Conservation (phyloP, 345 rosid genomes). For the Hibiscus tridactylites region DNA sequence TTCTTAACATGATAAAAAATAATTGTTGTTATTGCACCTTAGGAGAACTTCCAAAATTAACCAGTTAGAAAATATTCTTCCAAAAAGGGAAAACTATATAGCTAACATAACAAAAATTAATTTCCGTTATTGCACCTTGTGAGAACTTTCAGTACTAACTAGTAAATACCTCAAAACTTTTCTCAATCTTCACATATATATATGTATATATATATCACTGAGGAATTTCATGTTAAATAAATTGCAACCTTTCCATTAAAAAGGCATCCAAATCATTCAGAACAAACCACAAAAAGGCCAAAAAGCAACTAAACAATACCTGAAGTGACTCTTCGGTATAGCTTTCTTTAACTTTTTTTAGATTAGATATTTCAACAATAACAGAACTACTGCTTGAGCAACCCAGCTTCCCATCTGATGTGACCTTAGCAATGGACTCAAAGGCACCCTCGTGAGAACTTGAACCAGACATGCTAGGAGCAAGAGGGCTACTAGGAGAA, state of each 20-base stretch:
- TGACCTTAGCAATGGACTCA: conserved; percentile 79
- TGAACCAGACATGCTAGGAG: conserved; percentile 79
- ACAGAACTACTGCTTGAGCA: conserved; percentile 75
- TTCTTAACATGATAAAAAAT: neutral
- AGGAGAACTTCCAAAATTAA: neutral
- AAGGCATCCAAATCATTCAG: neutral
- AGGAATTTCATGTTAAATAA: neutral
- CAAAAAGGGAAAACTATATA: no score
- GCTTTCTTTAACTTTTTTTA: conserved; percentile 94
- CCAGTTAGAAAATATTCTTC: no score
- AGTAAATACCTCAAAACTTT: neutral
- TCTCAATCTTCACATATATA: neutral
- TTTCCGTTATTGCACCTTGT: no score
- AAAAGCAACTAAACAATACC: conserved; percentile 34
- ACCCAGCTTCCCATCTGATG: conserved; percentile 79
- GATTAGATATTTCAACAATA: conserved; percentile 88
- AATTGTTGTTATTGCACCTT: neutral
- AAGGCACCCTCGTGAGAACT: conserved; percentile 70
- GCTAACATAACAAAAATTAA: no score
- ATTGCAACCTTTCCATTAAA: neutral
- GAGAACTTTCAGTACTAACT: no score
- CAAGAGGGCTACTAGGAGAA: conserved; percentile 97
- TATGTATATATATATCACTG: no score
- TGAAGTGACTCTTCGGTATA: conserved; percentile 91
- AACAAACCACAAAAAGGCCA: neutral